Base-by-base conservation (phyloP, 2,329 filamentous ascomycete genomes). In the Aureobasidium pullulans region DNA sequence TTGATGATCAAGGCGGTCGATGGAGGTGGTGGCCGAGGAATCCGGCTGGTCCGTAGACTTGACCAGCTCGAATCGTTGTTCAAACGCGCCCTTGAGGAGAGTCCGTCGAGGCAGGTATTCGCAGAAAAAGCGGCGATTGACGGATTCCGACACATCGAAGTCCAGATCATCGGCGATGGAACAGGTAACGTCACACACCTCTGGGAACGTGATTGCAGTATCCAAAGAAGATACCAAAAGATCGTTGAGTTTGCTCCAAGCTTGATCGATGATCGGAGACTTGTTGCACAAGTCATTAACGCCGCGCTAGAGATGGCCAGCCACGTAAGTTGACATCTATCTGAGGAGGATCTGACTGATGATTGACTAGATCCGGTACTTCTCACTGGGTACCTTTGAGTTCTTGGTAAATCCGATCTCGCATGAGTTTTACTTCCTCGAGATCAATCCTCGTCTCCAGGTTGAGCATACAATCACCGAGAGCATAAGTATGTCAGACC, bases 1-100 rank as follows among this genome's bases (percentile, higher is more conserved):
- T 73, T 84, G 44, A 84, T 85, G 79, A 72, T 86, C 46, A 86
- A 86, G 65, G 83, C 83, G n/a, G 80, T 85, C 3, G 83, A 85
- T 67, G 83, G 83, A 1, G 84, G 83, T 13, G 83, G 83, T 2
- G 84, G 84, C 0, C 71, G 82, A 15, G 84, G 83, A 0, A 85
- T 86, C 47, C 76, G 83, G 6, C 71, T 85, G 0, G 77, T 84
- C 6, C 70, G 70, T 1, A 66, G 68, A 23, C 70, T 75, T 39
- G 68, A 70, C 0, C 75, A 79, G 5, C 69, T 79, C 1, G 36
- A 49, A 32, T 60, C 6, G 61, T 73, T 85, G 5, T 73, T 81
- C 2, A 76, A 75, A 48, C 73, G 81, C 61, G 80, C 81, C 4
- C 75, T 81, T 5, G 77, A 79, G 47, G 83, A 86, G 67, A 84